Conservation (phyloP, 169 alveolate genomes). For the Babesia sp. region DNA sequence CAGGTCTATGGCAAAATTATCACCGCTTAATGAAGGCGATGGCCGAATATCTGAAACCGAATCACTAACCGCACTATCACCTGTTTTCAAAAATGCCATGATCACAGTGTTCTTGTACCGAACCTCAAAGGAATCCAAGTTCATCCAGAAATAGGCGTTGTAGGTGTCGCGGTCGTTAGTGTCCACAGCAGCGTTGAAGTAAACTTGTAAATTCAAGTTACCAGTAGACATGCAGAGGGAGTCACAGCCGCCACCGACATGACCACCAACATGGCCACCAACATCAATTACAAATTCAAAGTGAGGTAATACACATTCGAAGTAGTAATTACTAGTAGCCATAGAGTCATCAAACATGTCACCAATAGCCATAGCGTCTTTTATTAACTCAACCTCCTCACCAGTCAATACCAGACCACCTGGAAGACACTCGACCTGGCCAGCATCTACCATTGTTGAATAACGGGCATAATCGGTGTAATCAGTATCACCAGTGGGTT, state of each 20-base stretch:
- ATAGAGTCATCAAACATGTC: constrained; percentile 57
- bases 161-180: constrained; percentile 58
- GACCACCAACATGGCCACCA: background rate
- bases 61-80: background rate
- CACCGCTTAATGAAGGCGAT: background rate
- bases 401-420: constrained; percentile 77
- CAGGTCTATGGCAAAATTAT: constrained; percentile 35
- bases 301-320: constrained; percentile 52
- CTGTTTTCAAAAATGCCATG: constrained; percentile 37
- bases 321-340: constrained; percentile 55
- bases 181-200: constrained; percentile 50
- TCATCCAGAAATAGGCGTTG: constrained; percentile 52
- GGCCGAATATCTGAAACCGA: background rate
- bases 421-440: constrained; percentile 68
- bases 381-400: constrained; percentile 71
- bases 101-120: constrained; percentile 15
- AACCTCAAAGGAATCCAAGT: constrained; percentile 57
- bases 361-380: constrained; percentile 46
- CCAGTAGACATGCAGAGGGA: constrained; percentile 29
- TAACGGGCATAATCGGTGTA: background rate
- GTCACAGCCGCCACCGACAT: background rate
- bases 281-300: constrained; percentile 46
- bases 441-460: background rate
- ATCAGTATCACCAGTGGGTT: background rate
- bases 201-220: constrained; percentile 38